These are phyloP conservation scores for Eucalyptus polybractea DNA, from an alignment of 345 rosid species.

Conservation along the genomic window DNA sequence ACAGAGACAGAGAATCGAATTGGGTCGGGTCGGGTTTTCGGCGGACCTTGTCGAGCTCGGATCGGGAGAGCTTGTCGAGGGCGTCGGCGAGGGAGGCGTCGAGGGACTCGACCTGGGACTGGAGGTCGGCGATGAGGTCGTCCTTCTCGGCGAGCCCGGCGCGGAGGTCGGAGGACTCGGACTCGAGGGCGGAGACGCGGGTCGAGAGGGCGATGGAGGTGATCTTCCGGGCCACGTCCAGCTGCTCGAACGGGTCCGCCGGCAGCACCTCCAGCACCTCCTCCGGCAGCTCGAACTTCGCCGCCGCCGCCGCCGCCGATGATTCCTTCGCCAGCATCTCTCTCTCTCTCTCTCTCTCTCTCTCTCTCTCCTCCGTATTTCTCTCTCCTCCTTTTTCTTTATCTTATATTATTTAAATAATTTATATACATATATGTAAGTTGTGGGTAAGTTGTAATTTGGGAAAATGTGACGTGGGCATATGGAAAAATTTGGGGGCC, in stretches of 20 bases:
- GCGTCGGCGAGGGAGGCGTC: slow-evolving; percentile 55
- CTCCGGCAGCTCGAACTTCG: slow-evolving; percentile 66
- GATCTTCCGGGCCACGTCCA: slow-evolving; percentile 95
- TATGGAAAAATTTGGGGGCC: neutral
- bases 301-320: slow-evolving; percentile 4
- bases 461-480: neutral
- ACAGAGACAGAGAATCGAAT: too few species aligned
- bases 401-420: neutral
- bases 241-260: slow-evolving; percentile 90
- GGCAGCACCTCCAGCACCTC: slow-evolving; percentile 64
- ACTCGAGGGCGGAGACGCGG: slow-evolving; percentile 79
- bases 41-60: slow-evolving; percentile 51
- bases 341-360: neutral
- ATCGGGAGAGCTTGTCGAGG: slow-evolving; percentile 40
- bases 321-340: slow-evolving; percentile 30
- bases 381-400: neutral
- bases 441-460: neutral
- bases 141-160: slow-evolving; percentile 52
- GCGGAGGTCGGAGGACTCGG: slow-evolving; percentile 52
- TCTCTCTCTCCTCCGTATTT: neutral
- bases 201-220: slow-evolving; percentile 87
- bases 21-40: neutral
- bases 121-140: slow-evolving; percentile 45
- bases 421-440: neutral
- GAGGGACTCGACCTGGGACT: slow-evolving; percentile 53